Percentiles rank a stretch among this genome's conserved stretches.
These are phyloP conservation scores for Fusarium chlamydosporum DNA, from an alignment of 2,329 filamentous ascomycete species.

Conservation along the genomic window DNA sequence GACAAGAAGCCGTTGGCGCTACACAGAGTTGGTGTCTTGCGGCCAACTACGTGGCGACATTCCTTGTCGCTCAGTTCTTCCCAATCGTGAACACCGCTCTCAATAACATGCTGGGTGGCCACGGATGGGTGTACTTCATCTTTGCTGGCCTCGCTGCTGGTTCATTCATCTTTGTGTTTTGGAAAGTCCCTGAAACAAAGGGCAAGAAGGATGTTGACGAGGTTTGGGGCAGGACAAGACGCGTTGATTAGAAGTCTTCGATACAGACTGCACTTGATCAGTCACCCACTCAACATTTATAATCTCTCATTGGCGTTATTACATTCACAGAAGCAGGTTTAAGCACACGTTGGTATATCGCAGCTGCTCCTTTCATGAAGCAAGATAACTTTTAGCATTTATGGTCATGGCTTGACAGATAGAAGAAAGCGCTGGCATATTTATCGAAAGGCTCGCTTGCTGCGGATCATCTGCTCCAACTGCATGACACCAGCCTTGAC, in stretches of 20 bases:
- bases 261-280: neutral
- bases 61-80: constrained; percentile 95
- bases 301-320: neutral
- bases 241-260: constrained; percentile 60
- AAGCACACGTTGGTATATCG: neutral
- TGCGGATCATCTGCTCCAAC: constrained; percentile 68
- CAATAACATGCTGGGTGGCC: constrained; percentile 73
- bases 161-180: constrained; percentile 79
- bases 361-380: constrained; percentile 6
- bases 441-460: constrained; percentile 58
- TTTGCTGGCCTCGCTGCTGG: constrained; percentile 81
- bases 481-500: constrained; percentile 77
- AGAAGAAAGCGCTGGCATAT: constrained; percentile 19
- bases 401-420: constrained; percentile 14
- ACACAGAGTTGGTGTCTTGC: constrained; percentile 90
- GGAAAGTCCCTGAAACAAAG: constrained; percentile 87
- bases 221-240: constrained; percentile 83
- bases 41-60: constrained; percentile 91
- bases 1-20: constrained; percentile 89
- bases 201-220: constrained; percentile 88
- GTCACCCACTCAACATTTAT: neutral
- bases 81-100: constrained; percentile 84
- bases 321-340: neutral
- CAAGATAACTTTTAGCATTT: constrained; percentile 16
- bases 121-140: constrained; percentile 91